Base-by-base conservation (phyloP, 2,329 filamentous ascomycete genomes). In the Trichophyton verrucosum region DNA sequence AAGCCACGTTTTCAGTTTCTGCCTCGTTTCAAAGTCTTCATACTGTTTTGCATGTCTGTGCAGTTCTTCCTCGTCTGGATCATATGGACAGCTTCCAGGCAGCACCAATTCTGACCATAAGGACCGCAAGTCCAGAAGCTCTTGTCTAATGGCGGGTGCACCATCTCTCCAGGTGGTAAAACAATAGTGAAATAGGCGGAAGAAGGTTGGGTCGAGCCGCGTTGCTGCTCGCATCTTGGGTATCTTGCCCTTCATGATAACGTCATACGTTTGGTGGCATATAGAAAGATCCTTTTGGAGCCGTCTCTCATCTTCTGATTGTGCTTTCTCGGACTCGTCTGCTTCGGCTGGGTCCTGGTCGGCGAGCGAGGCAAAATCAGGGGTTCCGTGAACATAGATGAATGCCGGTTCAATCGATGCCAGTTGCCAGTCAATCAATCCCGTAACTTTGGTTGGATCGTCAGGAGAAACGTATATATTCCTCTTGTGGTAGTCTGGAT, bases 401-500 rank as follows among this genome's bases (percentile, higher is more conserved):
- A 63, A 49, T 64, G 69, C 1, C 40, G 69, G 17, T 65, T 66
- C 66, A 70, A 76, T 13, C 40, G 65, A 68, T 22, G 71, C 60
- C 53, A 66, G 66, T 60, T 74, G 69, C 72, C 69, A 74, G 56
- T 74, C 71, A 57, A 74, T 70, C 0, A 74, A 33, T 9, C 66
- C 65, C 2, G 71, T 71, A 22, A 73, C 65, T 2, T 63, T 6
- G 0, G 69, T 69, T 46, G 67, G 69, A 7, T 73, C 70, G 8
- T 69, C 62, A 3, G 63, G 49, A 2, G 70, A 71, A 27, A 74
- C 66, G 42, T 65, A 72, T 3, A 74, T 71, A 51, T 74, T 74
- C 30, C 71, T 60, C 57, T 66, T 71, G 59, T 74, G 62, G 9
- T 71, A 67, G 57, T 73, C 71, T 3, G 69, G 59, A 58, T 73